These are phyloP conservation scores for Emiliania huxleyi DNA, from an alignment of 78 protist species.

Conservation along the genomic window DNA sequence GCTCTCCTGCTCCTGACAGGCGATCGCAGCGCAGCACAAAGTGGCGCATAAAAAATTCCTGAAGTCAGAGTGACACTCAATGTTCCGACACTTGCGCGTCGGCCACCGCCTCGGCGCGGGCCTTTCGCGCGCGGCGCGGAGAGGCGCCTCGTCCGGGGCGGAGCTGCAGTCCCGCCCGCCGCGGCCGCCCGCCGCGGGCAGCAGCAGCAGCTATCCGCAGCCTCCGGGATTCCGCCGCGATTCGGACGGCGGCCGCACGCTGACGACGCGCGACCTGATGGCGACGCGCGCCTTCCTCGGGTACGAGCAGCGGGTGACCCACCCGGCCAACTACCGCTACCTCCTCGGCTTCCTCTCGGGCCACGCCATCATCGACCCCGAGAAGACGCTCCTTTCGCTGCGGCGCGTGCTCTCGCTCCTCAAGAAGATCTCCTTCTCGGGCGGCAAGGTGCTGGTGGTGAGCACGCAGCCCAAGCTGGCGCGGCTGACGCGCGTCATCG, in stretches of 20 bases:
- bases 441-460: background rate
- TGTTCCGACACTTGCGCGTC: too few relatives aligned
- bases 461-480: background rate
- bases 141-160: too few relatives aligned
- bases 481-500: background rate
- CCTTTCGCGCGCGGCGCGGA: too few relatives aligned
- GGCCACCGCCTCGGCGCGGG: too few relatives aligned
- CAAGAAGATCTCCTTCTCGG: background rate
- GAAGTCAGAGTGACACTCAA: too few relatives aligned
- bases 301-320: background rate
- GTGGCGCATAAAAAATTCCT: too few relatives aligned
- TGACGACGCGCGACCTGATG: background rate
- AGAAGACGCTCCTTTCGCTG: background rate
- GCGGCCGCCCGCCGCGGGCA: too few relatives aligned
- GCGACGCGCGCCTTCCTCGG: background rate
- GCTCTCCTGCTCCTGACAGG: too few relatives aligned
- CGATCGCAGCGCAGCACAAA: too few relatives aligned
- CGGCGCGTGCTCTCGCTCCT: background rate
- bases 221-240: background rate
- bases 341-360: background rate
- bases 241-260: background rate
- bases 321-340: background rate
- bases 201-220: background rate
- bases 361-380: conserved; percentile 3
- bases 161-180: too few relatives aligned